Evolutionary conservation across 2,329 filamentous ascomycete genomes (phyloP).

Genomic region (Teratosphaeriaceae sp.): DNA sequence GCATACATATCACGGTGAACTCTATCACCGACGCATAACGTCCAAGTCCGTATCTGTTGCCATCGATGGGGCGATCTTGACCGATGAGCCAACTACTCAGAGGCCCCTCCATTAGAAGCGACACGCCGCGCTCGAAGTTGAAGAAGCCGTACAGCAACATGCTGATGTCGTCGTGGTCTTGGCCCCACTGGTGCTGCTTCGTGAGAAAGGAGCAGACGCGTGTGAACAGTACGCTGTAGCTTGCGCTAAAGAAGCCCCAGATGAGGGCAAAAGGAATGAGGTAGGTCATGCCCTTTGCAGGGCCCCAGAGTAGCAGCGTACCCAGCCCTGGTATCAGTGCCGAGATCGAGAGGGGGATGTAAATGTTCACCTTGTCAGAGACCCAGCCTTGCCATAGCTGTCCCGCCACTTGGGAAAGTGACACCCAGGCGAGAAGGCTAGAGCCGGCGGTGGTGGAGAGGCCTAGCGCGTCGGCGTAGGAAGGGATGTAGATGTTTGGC

Average conservation of each 20-base stretch:
- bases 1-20: slow-evolving; percentile 7
- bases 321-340: slow-evolving; percentile 5
- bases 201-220: slow-evolving; percentile 5
- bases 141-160: slow-evolving; percentile 8
- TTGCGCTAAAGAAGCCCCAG: slow-evolving; percentile 8
- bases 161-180: background rate
- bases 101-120: slow-evolving; percentile 4
- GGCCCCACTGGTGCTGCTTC: background rate
- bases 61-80: background rate
- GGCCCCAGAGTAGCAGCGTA: slow-evolving; percentile 6
- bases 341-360: slow-evolving; percentile 1
- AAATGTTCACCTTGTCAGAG: slow-evolving; percentile 7
- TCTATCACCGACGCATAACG: slow-evolving; percentile 3
- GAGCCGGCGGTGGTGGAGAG: slow-evolving; percentile 1
- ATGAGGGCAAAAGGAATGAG: slow-evolving; percentile 2
- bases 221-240: slow-evolving; percentile 6
- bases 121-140: slow-evolving; percentile 6
- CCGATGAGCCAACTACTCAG: slow-evolving; percentile 4
- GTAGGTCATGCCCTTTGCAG: slow-evolving; percentile 1
- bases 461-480: slow-evolving; percentile 4
- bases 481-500: slow-evolving; percentile 6
- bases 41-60: slow-evolving; percentile 1
- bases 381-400: slow-evolving; percentile 7
- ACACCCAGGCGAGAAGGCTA: slow-evolving; percentile 3
- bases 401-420: slow-evolving; percentile 3